Evolutionary conservation across 768 basidiomycete genomes (phyloP).

Genomic region (Hemileccinum rubropunctum): DNA sequence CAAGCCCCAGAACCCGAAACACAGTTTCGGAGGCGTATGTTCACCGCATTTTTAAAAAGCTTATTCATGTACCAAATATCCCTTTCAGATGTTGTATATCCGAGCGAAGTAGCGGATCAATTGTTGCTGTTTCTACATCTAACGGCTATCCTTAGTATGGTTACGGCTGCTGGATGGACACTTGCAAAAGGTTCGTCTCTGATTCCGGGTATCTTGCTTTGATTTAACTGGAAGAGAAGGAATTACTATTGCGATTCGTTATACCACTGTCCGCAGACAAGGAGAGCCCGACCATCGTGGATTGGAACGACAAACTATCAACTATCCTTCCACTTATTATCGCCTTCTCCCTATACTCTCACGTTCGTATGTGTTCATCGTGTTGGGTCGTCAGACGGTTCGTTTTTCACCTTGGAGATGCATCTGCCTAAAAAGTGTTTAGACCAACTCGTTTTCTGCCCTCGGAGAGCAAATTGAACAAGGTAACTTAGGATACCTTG

Average conservation of each 20-base stretch:
- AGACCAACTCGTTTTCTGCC: conserved; percentile 50
- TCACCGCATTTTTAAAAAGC: background rate
- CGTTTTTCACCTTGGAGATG: conserved; percentile 11
- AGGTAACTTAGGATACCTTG: conserved; percentile 61
- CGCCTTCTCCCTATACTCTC: conserved; percentile 71
- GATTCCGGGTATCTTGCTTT: background rate
- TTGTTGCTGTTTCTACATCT: background rate
- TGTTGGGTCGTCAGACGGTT: conserved; percentile 59
- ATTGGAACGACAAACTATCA: conserved; percentile 65
- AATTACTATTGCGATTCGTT: conserved; percentile 59
- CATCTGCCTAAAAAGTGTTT: background rate
- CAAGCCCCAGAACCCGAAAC: conserved; percentile 66
- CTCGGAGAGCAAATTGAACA: conserved; percentile 48
- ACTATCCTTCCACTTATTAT: conserved; percentile 70
- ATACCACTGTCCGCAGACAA: conserved; percentile 70
- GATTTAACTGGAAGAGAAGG: conserved; percentile 40
- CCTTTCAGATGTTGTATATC: conserved; percentile 65
- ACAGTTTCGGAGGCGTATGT: conserved; percentile 74
- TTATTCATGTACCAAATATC: background rate
- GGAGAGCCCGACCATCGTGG: conserved; percentile 50
- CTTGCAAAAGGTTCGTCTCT: conserved; percentile 56
- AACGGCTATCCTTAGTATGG: conserved; percentile 47
- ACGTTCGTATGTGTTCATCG: conserved; percentile 66
- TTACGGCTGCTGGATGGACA: conserved; percentile 55
- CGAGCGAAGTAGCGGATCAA: conserved; percentile 48